A percentile compares a stretch with the other conserved stretches of the same genome.
These are phyloP conservation scores for Ustilago crameri DNA, from an alignment of 1,284 basidiomycete genomes.

Conservation along the genomic window DNA sequence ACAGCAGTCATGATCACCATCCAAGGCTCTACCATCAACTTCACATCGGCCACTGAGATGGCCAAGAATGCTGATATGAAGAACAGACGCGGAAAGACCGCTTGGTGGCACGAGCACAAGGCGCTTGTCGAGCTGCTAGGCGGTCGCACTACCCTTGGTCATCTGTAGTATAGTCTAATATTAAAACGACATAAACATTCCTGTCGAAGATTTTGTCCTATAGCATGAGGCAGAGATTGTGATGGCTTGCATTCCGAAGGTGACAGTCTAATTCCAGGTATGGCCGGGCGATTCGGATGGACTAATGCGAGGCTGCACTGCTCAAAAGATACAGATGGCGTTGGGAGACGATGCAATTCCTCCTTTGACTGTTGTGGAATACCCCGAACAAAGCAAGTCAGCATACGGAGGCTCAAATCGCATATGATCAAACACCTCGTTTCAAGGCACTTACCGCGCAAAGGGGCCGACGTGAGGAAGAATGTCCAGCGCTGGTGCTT, in stretches of 20 bases:
- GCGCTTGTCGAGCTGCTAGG: slow-evolving; percentile 59
- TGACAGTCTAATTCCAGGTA: too few species aligned
- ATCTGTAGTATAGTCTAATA: slow-evolving; percentile 20
- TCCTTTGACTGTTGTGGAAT: slow-evolving; percentile 35
- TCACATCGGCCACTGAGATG: slow-evolving; percentile 87
- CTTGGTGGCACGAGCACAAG: slow-evolving; percentile 78
- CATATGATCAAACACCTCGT: not conserved
- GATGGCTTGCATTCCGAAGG: not conserved
- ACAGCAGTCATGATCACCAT: slow-evolving; percentile 91
- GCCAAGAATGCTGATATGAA: slow-evolving; percentile 87
- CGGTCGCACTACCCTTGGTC: slow-evolving; percentile 47
- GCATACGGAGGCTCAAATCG: not conserved
- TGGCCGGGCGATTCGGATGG: too few species aligned
- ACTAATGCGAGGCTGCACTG: too few species aligned
- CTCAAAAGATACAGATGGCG: slow-evolving; percentile 44
- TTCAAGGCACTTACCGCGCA: slow-evolving; percentile 23
- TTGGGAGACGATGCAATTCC: slow-evolving; percentile 46
- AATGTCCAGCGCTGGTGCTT: slow-evolving; percentile 45
- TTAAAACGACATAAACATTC: not conserved
- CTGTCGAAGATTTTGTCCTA: not conserved
- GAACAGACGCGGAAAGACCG: slow-evolving; percentile 81
- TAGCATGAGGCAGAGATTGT: not conserved
- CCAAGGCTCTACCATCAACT: slow-evolving; percentile 80
- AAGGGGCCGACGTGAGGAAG: slow-evolving; percentile 48
- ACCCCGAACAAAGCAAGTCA: not conserved